Base-by-base conservation (phyloP, 169 alveolate species). In the Plasmodium yoelii region DNA sequence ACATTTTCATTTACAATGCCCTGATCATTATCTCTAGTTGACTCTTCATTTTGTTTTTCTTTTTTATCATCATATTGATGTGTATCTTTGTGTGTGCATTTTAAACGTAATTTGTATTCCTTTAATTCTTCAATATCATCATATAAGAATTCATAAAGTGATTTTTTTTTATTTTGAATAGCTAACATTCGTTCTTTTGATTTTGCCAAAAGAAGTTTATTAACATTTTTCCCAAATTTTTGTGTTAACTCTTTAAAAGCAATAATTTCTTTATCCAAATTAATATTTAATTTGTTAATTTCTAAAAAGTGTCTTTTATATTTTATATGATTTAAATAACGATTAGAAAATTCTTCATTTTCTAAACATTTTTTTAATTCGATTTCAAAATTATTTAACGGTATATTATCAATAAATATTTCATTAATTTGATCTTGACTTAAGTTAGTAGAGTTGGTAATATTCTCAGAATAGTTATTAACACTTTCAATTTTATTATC, bases 211-310 rank as follows among this genome's bases (percentile, higher is more conserved):
- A 86, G 69, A 13, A 47, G 44, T 13, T 70, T 71, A 13, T 46
- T 86, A 1, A 74, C 91, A 47, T 86, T 86, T 39, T 86, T 86
- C 5, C 87, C 91, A 65, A 86, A 86, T 57, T 70, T 86, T 15
- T 70, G 70, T 0, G 60, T 70, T n/a, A 86, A 13, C 28, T 70
- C 87, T 22, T 86, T 86, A 49, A 86, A 10, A 6, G 91, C 34
- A 0, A 7, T 2, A 19, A 70, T 60, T 69, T 86, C 91, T 65
- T 70, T 86, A 44, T 70, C 87, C 24, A 86, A 22, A 9, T 86
- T 86, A 1, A 70, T 1, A 28, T 86, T 71, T 19, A 86, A 51
- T 61, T 57, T 71, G 56, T 57, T 34, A 2, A 86, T 22, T 24
- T 69, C 75, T 42, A 73, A 39, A 69, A 86, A 86, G 8, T 26